Evolutionary conservation across 1,284 basidiomycete genomes (phyloP), one percentile per base, ranked within the genome.

Genomic region (Termitomyces sp.): DNA sequence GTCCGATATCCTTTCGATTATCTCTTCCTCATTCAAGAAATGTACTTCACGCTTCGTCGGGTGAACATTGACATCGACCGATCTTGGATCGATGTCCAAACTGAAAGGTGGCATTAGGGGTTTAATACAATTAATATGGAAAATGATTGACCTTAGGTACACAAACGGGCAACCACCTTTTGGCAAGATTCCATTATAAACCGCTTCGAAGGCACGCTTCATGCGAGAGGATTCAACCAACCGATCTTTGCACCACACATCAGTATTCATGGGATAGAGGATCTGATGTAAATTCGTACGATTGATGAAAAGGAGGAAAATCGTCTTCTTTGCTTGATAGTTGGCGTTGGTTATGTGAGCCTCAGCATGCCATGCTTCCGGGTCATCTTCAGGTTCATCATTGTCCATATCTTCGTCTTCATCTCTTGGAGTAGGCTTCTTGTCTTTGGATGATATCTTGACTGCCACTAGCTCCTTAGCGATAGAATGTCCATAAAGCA

Each of bases 31-130:
- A 60, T 97, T 84, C 50, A 98, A 72, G 63, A 99, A 99, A 60
- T 95, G 92, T 0, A 97, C 93, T 68, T 98, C 95, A 35, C 90
- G 88, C 69, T 99, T 99, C 1, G 97, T 99, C 0, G 97, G 97
- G 67, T 98, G 96, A 0, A 99, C 95, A 62, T 99, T 99, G 53
- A 98, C 95, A 64, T 99, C 97, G 9, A 99, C 87, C 28, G 89
- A 86, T 33, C 83, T 79, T 0, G 95, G 93, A 53, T 93, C 85
- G 58, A 99, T 87, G 31, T 86, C 75, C 34, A 99, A 70, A 58
- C 92, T 93, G 47, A 21, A 40, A 41, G 37, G 31, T 10, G 8
- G 31, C 19, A 28, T 38, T 18, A 38, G 18, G n/a, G 13, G 11
- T 24, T 37, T 21, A 51, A 3, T 31, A 40, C 9, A 42, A 49